A percentile compares a stretch with the other conserved stretches of the same genome.
Evolutionary conservation across 2,329 filamentous ascomycete species (phyloP).

Genomic region (Colletotrichum liaoningense): DNA sequence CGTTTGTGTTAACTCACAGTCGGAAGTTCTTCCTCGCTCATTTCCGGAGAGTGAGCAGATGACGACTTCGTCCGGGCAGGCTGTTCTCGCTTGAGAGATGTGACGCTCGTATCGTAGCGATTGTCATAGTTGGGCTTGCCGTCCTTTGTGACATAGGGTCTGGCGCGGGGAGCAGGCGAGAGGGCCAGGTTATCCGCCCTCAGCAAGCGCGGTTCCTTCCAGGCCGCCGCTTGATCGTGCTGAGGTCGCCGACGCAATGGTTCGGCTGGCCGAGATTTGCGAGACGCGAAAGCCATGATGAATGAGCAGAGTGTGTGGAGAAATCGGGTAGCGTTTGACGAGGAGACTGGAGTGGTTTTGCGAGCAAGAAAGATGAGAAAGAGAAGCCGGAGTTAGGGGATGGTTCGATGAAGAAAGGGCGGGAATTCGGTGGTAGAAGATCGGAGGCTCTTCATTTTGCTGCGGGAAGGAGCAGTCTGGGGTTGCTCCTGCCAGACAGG

Average conservation of each 20-base stretch:
- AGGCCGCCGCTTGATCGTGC: neutral
- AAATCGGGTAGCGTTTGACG: neutral
- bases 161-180: neutral
- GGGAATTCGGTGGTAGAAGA: neutral
- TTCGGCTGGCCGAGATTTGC: neutral
- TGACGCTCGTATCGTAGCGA: neutral
- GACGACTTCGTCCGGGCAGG: constrained; percentile 1
- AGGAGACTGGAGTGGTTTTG: neutral
- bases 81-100: constrained; percentile 10
- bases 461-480: constrained; percentile 9
- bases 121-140: constrained; percentile 18
- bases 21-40: neutral
- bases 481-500: constrained; percentile 6
- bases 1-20: neutral
- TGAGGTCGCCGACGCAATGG: neutral
- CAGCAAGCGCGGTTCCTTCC: constrained; percentile 30
- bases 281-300: neutral
- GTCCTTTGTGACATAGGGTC: constrained; percentile 19
- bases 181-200: constrained; percentile 15
- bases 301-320: neutral
- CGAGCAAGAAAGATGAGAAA: neutral
- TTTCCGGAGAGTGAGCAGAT: neutral
- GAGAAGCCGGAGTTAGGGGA: neutral
- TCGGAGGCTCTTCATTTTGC: neutral
- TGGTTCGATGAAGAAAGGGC: neutral